Conservation (phyloP, 768 basidiomycete genomes). For the Lepiota brunneoincarnata region DNA sequence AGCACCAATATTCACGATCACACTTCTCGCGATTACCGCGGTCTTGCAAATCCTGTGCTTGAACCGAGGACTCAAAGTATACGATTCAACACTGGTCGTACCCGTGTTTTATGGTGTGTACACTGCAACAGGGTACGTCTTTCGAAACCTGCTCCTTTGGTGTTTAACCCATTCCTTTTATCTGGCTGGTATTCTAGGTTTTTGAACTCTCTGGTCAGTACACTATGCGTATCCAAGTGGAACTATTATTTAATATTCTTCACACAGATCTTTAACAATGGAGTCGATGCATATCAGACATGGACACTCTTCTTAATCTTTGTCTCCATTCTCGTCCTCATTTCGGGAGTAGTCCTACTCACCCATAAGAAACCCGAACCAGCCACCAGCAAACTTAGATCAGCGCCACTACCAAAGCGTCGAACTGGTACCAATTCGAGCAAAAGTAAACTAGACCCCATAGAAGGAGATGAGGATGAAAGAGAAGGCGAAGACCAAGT, state of each 20-base stretch:
- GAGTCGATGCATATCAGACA: slow-evolving; percentile 79
- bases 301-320: slow-evolving; percentile 92
- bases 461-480: slow-evolving; percentile 35
- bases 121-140: slow-evolving; percentile 70
- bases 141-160: background rate
- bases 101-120: slow-evolving; percentile 95
- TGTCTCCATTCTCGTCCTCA: slow-evolving; percentile 80
- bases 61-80: slow-evolving; percentile 85
- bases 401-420: slow-evolving; percentile 28
- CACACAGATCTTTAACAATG: slow-evolving; percentile 71
- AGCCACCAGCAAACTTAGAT: slow-evolving; percentile 28
- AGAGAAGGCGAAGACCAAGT: slow-evolving; percentile 42
- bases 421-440: slow-evolving; percentile 18
- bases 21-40: slow-evolving; percentile 69
- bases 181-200: slow-evolving; percentile 28
- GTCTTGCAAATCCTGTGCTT: slow-evolving; percentile 90
- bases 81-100: slow-evolving; percentile 89
- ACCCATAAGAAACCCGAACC: slow-evolving; percentile 89
- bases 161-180: slow-evolving; percentile 9
- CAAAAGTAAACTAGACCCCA: slow-evolving; percentile 22
- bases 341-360: slow-evolving; percentile 89
- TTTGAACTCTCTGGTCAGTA: slow-evolving; percentile 37
- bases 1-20: slow-evolving; percentile 74
- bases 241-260: background rate
- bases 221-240: background rate